phyloP scores from a whole-genome alignment of 2,329 filamentous ascomycete species.

The Sarocladiaceae sp. region DNA sequence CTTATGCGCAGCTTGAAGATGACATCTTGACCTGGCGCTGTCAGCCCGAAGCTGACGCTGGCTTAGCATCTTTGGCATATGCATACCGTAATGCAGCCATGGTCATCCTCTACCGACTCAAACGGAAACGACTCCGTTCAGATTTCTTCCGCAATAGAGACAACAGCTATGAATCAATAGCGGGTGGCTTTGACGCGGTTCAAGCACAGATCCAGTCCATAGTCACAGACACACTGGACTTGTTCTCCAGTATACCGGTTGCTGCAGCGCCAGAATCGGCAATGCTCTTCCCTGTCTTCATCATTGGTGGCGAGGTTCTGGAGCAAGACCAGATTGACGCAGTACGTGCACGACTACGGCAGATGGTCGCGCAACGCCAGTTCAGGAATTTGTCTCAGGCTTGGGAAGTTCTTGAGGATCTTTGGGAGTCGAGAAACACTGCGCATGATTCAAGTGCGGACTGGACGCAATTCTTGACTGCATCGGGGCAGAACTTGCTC shows the following conservation, averaged over 20 bases:
- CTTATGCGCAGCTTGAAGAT: conserved; percentile 1
- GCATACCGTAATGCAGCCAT: not conserved
- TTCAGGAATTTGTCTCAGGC: not conserved
- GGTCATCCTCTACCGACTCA: not conserved
- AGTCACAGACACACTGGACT: not conserved
- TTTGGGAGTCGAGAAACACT: not conserved
- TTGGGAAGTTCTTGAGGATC: not conserved
- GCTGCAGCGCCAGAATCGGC: not conserved
- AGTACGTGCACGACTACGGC: not conserved
- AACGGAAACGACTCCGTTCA: not conserved
- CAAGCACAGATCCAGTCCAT: not conserved
- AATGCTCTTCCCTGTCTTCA: not conserved
- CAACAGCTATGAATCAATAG: conserved; percentile 12
- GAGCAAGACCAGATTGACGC: not conserved
- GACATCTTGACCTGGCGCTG: not conserved
- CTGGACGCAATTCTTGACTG: not conserved
- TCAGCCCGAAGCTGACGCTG: not conserved
- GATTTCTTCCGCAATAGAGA: not conserved
- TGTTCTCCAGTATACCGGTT: not conserved
- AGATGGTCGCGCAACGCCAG: not conserved
- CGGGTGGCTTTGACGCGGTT: conserved; percentile 1
- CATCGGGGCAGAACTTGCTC: not conserved
- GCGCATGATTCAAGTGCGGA: not conserved
- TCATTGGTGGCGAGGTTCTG: not conserved
- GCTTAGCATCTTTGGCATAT: not conserved